phyloP scores from a whole-genome alignment of 768 basidiomycete genomes.

The Mycena vitilis region DNA sequence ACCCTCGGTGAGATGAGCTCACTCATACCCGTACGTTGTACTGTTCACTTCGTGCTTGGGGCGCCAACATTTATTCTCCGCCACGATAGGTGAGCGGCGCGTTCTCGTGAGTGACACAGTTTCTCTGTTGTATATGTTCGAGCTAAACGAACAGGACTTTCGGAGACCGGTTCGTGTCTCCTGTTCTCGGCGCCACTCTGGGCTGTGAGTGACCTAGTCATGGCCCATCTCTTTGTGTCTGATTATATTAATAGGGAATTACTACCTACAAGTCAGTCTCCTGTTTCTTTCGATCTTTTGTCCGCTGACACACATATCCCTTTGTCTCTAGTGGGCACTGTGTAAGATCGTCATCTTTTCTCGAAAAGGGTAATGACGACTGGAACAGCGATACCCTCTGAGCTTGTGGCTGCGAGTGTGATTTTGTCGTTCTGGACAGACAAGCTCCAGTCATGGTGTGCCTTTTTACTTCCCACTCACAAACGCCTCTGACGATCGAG shows the following conservation, averaged over 20 bases:
- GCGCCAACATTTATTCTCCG: background rate
- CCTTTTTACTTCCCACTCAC: slow-evolving; percentile 12
- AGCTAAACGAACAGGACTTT: slow-evolving; percentile 67
- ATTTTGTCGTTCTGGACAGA: slow-evolving; percentile 32
- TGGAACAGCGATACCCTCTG: slow-evolving; percentile 22
- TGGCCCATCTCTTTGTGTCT: slow-evolving; percentile 3
- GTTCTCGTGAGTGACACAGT: slow-evolving; percentile 63
- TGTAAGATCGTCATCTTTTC: slow-evolving; percentile 37
- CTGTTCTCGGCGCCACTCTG: slow-evolving; percentile 68
- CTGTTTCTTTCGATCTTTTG: background rate
- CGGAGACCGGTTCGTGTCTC: slow-evolving; percentile 68
- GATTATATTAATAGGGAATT: slow-evolving; percentile 71
- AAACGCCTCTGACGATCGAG: slow-evolving; percentile 36
- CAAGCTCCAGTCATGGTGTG: slow-evolving; percentile 21
- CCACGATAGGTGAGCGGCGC: slow-evolving; percentile 56
- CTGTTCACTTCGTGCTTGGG: background rate
- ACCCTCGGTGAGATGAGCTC: slow-evolving; percentile 47
- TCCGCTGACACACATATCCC: slow-evolving; percentile 17
- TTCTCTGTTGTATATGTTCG: slow-evolving; percentile 45
- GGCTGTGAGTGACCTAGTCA: slow-evolving; percentile 45
- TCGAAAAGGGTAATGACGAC: background rate
- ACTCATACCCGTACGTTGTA: slow-evolving; percentile 44
- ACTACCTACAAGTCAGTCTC: slow-evolving; percentile 57
- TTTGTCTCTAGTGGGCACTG: slow-evolving; percentile 37
- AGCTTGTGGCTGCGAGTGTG: slow-evolving; percentile 29